These are phyloP conservation scores for Polytrichum formosum DNA, from an alignment of 225 moss, liverwort and hornwort genomes.

Conservation along the genomic window DNA sequence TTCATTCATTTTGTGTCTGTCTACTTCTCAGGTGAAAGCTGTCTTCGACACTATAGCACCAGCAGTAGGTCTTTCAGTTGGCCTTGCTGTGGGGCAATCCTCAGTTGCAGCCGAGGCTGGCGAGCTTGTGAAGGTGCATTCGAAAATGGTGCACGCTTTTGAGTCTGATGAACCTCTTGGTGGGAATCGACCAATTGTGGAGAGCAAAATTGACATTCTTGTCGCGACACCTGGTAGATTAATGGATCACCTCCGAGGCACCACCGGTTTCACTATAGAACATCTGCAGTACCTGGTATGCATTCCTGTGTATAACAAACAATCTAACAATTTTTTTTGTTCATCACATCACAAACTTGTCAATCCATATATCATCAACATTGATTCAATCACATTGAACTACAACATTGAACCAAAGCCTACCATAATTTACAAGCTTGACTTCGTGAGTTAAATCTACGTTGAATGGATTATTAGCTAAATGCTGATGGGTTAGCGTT, in stretches of 20 bases:
- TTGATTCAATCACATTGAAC: too few relatives aligned
- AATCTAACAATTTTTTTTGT: too few relatives aligned
- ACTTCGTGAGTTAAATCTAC: too few relatives aligned
- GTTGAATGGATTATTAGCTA: too few relatives aligned
- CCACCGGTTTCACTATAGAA: conserved; percentile 81
- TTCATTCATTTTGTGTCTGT: neutral
- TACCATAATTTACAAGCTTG: too few relatives aligned
- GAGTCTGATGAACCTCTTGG: conserved; percentile 25
- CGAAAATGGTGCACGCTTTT: conserved; percentile 74
- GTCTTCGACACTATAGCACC: conserved; percentile 90
- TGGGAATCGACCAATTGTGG: conserved; percentile 31
- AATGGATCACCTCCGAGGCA: conserved; percentile 87
- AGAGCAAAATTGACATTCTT: conserved; percentile 80
- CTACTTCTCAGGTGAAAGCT: conserved; percentile 67
- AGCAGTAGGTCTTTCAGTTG: conserved; percentile 88
- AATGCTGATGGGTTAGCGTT: too few relatives aligned
- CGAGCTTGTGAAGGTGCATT: conserved; percentile 61
- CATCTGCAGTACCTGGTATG: conserved; percentile 84
- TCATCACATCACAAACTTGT: too few relatives aligned
- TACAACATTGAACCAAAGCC: too few relatives aligned
- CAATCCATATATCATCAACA: too few relatives aligned
- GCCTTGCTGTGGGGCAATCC: conserved; percentile 85
- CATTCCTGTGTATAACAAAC: neutral
- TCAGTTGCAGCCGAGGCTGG: conserved; percentile 73
- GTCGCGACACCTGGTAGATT: conserved; percentile 94